Evolutionary conservation across 208 protist species (phyloP).

Genomic region (Wallacemonas sp.): DNA sequence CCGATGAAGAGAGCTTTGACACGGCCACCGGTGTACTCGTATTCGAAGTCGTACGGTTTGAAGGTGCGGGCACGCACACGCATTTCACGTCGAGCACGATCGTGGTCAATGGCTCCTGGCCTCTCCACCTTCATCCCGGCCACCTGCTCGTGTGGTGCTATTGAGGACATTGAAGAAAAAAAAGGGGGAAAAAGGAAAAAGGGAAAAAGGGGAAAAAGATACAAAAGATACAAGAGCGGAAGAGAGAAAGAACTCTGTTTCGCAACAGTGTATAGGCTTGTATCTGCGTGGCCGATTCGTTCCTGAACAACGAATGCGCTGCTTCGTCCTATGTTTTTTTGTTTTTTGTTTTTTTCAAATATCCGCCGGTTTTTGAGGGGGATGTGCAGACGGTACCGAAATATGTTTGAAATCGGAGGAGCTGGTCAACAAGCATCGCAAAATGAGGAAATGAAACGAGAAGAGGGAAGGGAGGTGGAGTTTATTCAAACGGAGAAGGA

Average conservation of each 20-base stretch:
- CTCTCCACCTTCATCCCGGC: neutral
- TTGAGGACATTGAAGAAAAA: conserved; percentile 1
- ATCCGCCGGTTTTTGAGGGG: too few relatives aligned
- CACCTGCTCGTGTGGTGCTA: neutral
- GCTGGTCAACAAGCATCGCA: too few relatives aligned
- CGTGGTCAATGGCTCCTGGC: neutral
- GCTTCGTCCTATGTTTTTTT: too few relatives aligned
- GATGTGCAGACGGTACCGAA: too few relatives aligned
- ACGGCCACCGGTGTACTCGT: conserved; percentile 43
- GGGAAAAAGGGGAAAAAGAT: conserved; percentile 9
- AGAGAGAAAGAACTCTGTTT: conserved; percentile 5
- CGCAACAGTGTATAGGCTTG: neutral
- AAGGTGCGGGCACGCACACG: neutral
- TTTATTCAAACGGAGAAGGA: too few relatives aligned
- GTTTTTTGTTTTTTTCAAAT: too few relatives aligned
- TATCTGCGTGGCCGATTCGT: neutral
- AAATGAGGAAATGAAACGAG: too few relatives aligned
- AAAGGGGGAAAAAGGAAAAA: conserved; percentile 1
- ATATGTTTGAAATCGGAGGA: too few relatives aligned
- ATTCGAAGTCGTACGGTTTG: conserved; percentile 38
- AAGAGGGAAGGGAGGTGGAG: too few relatives aligned
- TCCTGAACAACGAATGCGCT: too few relatives aligned
- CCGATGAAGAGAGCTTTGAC: conserved; percentile 74
- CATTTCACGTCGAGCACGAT: neutral
- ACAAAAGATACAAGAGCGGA: conserved; percentile 5